Percentiles rank a stretch among this genome's conserved stretches.
Conservation (phyloP, 768 basidiomycete genomes). For the Russula brevipes region DNA sequence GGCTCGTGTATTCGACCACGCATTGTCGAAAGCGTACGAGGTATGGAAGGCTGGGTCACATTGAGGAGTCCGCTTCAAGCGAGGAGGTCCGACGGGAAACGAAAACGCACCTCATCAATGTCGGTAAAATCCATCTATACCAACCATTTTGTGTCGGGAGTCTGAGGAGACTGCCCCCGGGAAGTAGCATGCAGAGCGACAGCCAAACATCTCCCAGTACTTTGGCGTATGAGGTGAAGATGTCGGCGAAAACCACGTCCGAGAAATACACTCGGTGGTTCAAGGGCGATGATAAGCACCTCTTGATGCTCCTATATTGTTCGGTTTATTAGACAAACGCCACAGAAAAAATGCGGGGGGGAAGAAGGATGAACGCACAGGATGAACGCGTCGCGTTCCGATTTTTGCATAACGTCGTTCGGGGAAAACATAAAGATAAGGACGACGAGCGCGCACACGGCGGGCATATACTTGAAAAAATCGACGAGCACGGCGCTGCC, state of each 20-base stretch:
- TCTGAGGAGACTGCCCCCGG: constrained; percentile 67
- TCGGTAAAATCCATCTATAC: constrained; percentile 71
- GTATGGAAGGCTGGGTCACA: constrained; percentile 76
- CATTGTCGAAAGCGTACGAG: constrained; percentile 92
- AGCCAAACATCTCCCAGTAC: constrained; percentile 94
- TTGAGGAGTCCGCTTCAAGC: not conserved
- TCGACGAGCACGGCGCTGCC: constrained; percentile 62
- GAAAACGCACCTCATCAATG: constrained; percentile 73
- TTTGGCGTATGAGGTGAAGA: constrained; percentile 95
- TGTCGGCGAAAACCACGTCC: constrained; percentile 91
- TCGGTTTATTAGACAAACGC: not conserved
- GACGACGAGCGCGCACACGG: constrained; percentile 55
- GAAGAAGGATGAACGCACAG: constrained; percentile 47
- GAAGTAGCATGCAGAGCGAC: constrained; percentile 79
- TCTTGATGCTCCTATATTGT: constrained; percentile 53
- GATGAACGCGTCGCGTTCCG: constrained; percentile 72
- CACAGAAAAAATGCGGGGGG: not conserved
- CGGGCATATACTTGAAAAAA: constrained; percentile 69
- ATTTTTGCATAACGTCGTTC: constrained; percentile 57
- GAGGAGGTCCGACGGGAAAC: not conserved
- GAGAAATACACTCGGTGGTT: constrained; percentile 72
- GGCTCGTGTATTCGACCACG: constrained; percentile 69
- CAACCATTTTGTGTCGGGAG: constrained; percentile 59
- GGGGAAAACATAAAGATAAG: constrained; percentile 60
- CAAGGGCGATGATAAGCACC: constrained; percentile 67